phyloP scores from a whole-genome alignment of 1,139 yeast genomes.

The Diutina pseudorugosa region DNA sequence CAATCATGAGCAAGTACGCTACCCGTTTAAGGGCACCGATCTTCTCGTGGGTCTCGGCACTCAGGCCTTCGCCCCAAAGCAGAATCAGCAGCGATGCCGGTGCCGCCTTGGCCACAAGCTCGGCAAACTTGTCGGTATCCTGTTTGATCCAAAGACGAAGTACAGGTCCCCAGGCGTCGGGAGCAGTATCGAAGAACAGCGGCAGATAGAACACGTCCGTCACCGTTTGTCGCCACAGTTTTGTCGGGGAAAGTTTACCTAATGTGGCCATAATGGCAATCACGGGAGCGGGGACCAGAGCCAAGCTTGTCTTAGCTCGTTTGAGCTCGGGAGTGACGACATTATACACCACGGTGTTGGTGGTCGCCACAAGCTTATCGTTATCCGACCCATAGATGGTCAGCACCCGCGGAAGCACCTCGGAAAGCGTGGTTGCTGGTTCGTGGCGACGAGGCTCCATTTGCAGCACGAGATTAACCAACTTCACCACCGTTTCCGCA shows the following conservation, averaged over 20 bases:
- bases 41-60: constrained; percentile 2
- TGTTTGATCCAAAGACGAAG: background rate
- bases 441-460: background rate
- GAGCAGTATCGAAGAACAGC: background rate
- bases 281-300: background rate
- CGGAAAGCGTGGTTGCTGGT: background rate
- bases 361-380: background rate
- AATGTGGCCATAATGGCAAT: background rate
- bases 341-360: constrained; percentile 1
- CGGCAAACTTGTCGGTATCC: background rate
- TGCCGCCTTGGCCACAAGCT: background rate
- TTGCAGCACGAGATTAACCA: background rate
- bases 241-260: background rate
- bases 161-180: background rate
- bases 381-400: background rate
- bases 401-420: background rate
- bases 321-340: constrained; percentile 1
- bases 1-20: background rate
- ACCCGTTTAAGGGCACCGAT: background rate
- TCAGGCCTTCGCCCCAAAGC: constrained; percentile 2
- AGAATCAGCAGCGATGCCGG: constrained; percentile 1
- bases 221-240: background rate
- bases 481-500: background rate
- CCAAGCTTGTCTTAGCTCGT: background rate
- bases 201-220: background rate